Evolutionary conservation across 2,329 filamentous ascomycete genomes (phyloP).

Genomic region (Arthroderma sp.): DNA sequence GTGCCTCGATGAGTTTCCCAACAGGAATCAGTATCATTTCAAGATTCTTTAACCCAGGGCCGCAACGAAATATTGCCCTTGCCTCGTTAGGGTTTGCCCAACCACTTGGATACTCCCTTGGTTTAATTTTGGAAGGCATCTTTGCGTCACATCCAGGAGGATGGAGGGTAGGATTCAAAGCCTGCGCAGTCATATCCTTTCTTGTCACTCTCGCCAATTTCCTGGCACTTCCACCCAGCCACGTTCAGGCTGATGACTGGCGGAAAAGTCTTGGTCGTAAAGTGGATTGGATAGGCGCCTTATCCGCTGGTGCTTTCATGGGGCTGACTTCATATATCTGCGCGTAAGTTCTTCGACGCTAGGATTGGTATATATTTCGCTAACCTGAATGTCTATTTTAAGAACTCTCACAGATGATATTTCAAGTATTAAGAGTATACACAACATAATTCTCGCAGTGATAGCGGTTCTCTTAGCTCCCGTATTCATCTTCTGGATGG

Average conservation of each 20-base stretch:
- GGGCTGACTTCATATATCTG: constrained; percentile 41
- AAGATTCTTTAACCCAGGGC: constrained; percentile 30
- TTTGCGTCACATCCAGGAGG: constrained; percentile 37
- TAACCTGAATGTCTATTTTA: background rate
- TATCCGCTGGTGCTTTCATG: constrained; percentile 33
- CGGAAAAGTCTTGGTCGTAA: constrained; percentile 15
- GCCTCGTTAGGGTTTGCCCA: constrained; percentile 36
- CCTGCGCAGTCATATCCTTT: constrained; percentile 30
- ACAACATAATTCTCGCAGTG: constrained; percentile 4
- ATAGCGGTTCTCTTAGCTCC: constrained; percentile 21
- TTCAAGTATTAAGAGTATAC: constrained; percentile 4
- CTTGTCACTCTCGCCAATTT: constrained; percentile 3
- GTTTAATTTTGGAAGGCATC: constrained; percentile 37
- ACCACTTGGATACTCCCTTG: constrained; percentile 37
- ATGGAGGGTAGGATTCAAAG: constrained; percentile 41
- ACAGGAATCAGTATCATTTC: constrained; percentile 37
- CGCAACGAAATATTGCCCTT: constrained; percentile 37
- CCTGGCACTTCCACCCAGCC: constrained; percentile 3
- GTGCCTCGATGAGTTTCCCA: constrained; percentile 34
- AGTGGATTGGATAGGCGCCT: constrained; percentile 42
- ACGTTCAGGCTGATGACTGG: constrained; percentile 4
- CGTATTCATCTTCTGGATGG: constrained; percentile 43
- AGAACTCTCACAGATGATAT: constrained; percentile 7
- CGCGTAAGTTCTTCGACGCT: constrained; percentile 23
- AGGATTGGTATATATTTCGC: background rate